These are phyloP conservation scores for Puccinia triticina DNA, from an alignment of 1,284 basidiomycete genomes.

Conservation along the genomic window DNA sequence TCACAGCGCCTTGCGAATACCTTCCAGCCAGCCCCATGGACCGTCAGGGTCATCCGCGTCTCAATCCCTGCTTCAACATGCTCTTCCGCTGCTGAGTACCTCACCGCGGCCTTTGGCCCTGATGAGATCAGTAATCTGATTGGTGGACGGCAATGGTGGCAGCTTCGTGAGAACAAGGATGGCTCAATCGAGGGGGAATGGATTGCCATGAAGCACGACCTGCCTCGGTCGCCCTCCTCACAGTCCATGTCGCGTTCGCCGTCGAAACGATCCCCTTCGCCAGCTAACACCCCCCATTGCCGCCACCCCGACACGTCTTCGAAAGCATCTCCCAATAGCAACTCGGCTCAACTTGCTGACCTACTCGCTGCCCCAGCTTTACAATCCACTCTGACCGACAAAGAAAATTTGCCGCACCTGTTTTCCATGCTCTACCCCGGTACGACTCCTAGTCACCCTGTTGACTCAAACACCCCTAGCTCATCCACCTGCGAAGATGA, in stretches of 20 bases:
- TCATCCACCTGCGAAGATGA: constrained; percentile 9
- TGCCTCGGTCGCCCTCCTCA: constrained; percentile 26
- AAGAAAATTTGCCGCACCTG: constrained; percentile 1
- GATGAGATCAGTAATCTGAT: constrained; percentile 74
- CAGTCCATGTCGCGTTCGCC: constrained; percentile 1
- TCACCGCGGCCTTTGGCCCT: constrained; percentile 82
- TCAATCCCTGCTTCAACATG: constrained; percentile 70
- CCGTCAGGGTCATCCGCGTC: constrained; percentile 73
- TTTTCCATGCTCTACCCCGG: neutral
- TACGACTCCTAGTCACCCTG: neutral
- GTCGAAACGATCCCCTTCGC: neutral
- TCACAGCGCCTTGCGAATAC: constrained; percentile 69
- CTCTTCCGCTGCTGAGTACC: constrained; percentile 73
- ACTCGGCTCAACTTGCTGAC: no score
- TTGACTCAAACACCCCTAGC: neutral
- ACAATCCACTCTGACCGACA: neutral
- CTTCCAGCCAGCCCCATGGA: constrained; percentile 83
- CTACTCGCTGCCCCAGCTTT: neutral
- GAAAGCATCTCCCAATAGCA: neutral
- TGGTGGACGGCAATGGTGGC: constrained; percentile 96
- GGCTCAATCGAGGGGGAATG: constrained; percentile 82
- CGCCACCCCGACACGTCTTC: neutral
- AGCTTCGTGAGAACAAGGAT: constrained; percentile 74
- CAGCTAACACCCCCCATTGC: neutral
- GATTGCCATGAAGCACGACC: constrained; percentile 67